phyloP scores from a whole-genome alignment of 2,329 filamentous ascomycete species.

The Hansfordia pulvinata region DNA sequence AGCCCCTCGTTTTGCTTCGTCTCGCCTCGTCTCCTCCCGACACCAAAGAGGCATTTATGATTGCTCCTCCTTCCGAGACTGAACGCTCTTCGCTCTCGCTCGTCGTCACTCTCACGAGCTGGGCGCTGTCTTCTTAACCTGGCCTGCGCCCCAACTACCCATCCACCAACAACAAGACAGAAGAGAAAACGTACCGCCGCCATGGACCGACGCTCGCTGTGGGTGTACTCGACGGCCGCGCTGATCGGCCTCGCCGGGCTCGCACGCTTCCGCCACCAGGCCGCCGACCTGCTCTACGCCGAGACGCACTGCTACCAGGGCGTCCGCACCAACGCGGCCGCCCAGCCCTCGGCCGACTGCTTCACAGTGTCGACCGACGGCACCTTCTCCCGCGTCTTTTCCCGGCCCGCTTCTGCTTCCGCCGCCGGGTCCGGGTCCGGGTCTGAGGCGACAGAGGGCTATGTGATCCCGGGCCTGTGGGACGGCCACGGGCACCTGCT shows the following conservation, averaged over 20 bases:
- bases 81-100: too few relatives aligned
- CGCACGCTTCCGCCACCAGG: conserved; percentile 9
- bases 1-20: too few relatives aligned
- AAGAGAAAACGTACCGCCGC: too few relatives aligned
- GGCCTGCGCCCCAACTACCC: too few relatives aligned
- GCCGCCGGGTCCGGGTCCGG: conserved; percentile 13
- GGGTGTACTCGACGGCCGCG: conserved; percentile 8
- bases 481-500: conserved; percentile 58
- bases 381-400: conserved; percentile 34
- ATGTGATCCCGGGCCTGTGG: conserved; percentile 54
- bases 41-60: too few relatives aligned
- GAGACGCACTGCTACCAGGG: conserved; percentile 28
- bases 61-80: too few relatives aligned
- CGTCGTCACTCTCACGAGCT: too few relatives aligned
- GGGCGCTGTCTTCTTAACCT: neutral
- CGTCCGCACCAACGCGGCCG: conserved; percentile 25
- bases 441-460: conserved; percentile 25
- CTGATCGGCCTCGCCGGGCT: conserved; percentile 11
- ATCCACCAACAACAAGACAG: too few relatives aligned
- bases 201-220: conserved; percentile 10
- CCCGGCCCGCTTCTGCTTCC: too few relatives aligned
- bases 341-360: conserved; percentile 30
- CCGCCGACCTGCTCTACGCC: conserved; percentile 9
- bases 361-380: conserved; percentile 38
- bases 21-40: too few relatives aligned